Evolutionary conservation across 768 basidiomycete species (phyloP).

Genomic region (Russula lepida): DNA sequence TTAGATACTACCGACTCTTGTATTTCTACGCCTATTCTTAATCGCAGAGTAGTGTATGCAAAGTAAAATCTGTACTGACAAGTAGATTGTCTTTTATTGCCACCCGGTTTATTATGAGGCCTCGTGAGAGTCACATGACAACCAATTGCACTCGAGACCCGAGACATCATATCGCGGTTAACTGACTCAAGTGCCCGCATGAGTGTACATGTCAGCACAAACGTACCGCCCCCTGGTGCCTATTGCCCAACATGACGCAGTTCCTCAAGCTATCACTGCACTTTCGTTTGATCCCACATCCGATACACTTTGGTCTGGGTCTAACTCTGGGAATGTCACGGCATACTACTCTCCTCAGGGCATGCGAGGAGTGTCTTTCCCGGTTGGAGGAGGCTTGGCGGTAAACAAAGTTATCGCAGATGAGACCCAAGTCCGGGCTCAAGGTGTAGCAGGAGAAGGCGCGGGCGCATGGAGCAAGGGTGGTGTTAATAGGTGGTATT

Average conservation of each 20-base stretch:
- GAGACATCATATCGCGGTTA: not conserved
- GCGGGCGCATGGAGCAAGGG: slow-evolving; percentile 79
- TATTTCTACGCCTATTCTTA: slow-evolving; percentile 19
- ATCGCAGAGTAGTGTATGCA: slow-evolving; percentile 17
- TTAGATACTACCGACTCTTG: slow-evolving; percentile 14
- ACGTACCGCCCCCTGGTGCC: slow-evolving; percentile 23
- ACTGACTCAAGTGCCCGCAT: not conserved
- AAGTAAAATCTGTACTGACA: slow-evolving; percentile 11
- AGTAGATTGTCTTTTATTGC: no score
- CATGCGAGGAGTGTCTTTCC: slow-evolving; percentile 63
- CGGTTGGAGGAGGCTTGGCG: slow-evolving; percentile 54
- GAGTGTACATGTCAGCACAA: slow-evolving; percentile 14
- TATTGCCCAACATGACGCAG: slow-evolving; percentile 23
- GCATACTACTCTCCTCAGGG: slow-evolving; percentile 60
- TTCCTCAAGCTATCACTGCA: slow-evolving; percentile 52
- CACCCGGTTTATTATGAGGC: not conserved
- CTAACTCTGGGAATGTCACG: slow-evolving; percentile 57
- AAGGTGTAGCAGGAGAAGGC: slow-evolving; percentile 50
- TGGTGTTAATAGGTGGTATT: slow-evolving; percentile 78
- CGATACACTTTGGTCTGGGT: slow-evolving; percentile 83
- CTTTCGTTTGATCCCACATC: slow-evolving; percentile 87
- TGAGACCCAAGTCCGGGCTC: slow-evolving; percentile 69
- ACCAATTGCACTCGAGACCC: no score
- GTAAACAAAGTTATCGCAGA: slow-evolving; percentile 72
- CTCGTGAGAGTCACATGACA: not conserved